phyloP scores from a whole-genome alignment of 805 yeast genomes.

The Sporopachydermia quercuum region DNA sequence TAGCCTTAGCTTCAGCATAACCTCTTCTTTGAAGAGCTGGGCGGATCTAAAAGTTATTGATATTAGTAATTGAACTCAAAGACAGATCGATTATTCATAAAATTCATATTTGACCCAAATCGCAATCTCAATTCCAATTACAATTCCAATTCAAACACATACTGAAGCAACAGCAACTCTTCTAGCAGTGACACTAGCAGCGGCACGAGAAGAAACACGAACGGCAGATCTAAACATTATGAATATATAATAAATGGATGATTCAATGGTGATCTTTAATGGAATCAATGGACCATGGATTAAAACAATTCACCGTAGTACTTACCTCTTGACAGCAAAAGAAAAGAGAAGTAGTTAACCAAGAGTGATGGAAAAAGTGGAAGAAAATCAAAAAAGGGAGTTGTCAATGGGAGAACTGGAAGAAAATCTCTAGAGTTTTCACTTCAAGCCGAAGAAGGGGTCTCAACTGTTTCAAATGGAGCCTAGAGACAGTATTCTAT shows the following conservation, averaged over 20 bases:
- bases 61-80: constrained; percentile 17
- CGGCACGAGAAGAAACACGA: constrained; percentile 24
- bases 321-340: constrained; percentile 6
- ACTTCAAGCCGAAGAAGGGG: no score
- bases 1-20: constrained; percentile 88
- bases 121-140: not conserved
- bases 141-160: constrained; percentile 7
- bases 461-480: no score
- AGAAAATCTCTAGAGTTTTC: constrained; percentile 5
- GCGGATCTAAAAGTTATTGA: constrained; percentile 39
- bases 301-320: constrained; percentile 8
- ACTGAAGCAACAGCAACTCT: constrained; percentile 19
- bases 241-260: constrained; percentile 5
- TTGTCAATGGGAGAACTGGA: not conserved
- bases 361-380: constrained; percentile 3
- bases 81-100: constrained; percentile 1
- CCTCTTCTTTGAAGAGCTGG: constrained; percentile 65
- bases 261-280: constrained; percentile 4
- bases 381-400: not conserved
- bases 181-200: constrained; percentile 19
- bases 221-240: constrained; percentile 25
- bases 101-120: not conserved
- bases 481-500: no score
- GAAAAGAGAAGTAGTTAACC: not conserved
- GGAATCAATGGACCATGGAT: constrained; percentile 3